phyloP scores from a whole-genome alignment of 768 basidiomycete genomes.

The Saitozyma sp. region DNA sequence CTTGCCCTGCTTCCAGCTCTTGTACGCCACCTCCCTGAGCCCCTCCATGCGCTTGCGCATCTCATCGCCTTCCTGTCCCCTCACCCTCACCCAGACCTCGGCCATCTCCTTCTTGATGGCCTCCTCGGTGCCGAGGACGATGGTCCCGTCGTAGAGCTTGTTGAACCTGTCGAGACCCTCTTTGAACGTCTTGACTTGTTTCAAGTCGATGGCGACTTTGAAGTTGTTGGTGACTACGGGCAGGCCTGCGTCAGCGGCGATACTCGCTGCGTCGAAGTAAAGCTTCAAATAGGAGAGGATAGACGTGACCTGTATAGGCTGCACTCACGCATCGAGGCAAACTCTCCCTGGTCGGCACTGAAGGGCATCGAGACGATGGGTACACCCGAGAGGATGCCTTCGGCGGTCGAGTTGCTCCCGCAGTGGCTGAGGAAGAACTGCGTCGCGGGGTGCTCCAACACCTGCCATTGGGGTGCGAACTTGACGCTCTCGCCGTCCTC shows the following conservation, averaged over 20 bases:
- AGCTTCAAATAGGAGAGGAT: no score
- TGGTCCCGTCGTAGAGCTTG: conserved; percentile 29
- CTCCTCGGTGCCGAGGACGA: conserved; percentile 30
- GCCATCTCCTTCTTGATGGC: conserved; percentile 32
- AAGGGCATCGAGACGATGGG: conserved; percentile 30
- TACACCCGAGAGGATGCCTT: conserved; percentile 21
- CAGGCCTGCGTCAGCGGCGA: not conserved
- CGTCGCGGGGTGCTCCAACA: conserved; percentile 23
- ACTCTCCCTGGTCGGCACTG: conserved; percentile 35
- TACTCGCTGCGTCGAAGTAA: no score
- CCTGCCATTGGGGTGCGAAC: conserved; percentile 32
- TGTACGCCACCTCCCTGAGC: conserved; percentile 11
- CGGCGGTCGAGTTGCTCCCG: conserved; percentile 26
- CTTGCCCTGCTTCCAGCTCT: conserved; percentile 18
- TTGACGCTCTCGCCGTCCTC: conserved; percentile 18
- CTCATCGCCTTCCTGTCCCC: conserved; percentile 18
- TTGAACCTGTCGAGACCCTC: conserved; percentile 11
- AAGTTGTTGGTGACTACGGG: conserved; percentile 15
- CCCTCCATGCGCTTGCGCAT: conserved; percentile 22
- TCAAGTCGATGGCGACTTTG: conserved; percentile 25
- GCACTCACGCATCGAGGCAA: conserved; percentile 21
- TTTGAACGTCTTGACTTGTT: conserved; percentile 30
- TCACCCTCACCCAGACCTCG: conserved; percentile 15
- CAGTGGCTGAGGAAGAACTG: conserved; percentile 32
- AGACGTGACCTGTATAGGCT: not conserved